These are phyloP conservation scores for Phytophthora melonis DNA, from an alignment of 352 stramenopile species.

Conservation along the genomic window DNA sequence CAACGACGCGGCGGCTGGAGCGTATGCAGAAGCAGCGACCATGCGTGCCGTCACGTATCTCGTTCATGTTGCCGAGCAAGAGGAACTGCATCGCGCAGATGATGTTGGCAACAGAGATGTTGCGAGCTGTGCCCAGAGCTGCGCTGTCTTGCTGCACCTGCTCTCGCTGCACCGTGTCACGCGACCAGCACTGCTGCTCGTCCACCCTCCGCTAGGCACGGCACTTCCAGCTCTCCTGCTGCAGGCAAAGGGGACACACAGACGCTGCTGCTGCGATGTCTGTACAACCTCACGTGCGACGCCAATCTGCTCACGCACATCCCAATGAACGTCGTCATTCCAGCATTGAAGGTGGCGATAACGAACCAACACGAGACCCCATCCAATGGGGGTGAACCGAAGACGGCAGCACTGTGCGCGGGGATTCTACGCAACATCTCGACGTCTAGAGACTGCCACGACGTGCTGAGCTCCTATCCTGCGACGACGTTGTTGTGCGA, in stretches of 20 bases:
- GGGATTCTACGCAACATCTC: conserved; percentile 69
- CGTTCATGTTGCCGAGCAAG: conserved; percentile 37
- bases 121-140: conserved; percentile 50
- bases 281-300: conserved; percentile 76
- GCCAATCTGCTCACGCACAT: conserved; percentile 34
- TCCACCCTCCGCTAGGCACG: conserved; percentile 34
- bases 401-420: conserved; percentile 41
- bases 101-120: conserved; percentile 18
- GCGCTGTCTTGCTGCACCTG: conserved; percentile 63
- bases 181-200: conserved; percentile 33
- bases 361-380: conserved; percentile 10
- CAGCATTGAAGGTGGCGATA: conserved; percentile 30
- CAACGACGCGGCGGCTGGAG: conserved; percentile 21
- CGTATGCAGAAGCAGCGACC: conserved; percentile 25
- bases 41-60: conserved; percentile 40
- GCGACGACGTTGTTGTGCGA: conserved; percentile 54
- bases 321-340: conserved; percentile 31
- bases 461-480: conserved; percentile 47
- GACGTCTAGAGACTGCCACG: conserved; percentile 45
- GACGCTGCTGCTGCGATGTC: conserved; percentile 55
- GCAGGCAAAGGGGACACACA: conserved; percentile 44
- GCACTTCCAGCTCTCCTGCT: conserved; percentile 47
- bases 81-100: conserved; percentile 24
- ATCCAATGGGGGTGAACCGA: conserved; percentile 10
- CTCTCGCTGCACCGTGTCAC: conserved; percentile 60